Base-by-base conservation (phyloP, 2,329 filamentous ascomycete species). In the Lecanicillium sp. region DNA sequence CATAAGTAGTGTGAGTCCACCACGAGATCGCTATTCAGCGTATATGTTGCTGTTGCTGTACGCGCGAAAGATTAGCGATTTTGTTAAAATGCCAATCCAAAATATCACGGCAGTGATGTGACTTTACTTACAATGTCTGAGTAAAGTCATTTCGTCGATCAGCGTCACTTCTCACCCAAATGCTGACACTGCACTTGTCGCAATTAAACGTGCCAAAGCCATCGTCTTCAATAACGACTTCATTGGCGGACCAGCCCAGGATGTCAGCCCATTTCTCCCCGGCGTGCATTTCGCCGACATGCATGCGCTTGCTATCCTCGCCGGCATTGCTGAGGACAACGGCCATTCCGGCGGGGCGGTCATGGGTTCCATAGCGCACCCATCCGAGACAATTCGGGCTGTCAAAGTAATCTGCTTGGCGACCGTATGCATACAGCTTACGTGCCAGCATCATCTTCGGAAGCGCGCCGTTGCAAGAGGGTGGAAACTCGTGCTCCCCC, bases 221-320 rank as follows among this genome's bases (percentile, higher is more conserved):
- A 11, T 75, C 67, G 2, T 68, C 60, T 45, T 77, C 77, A 46
- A 86, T 81, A 22, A 61, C 59, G 1, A 83, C 72, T 45, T 76
- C 68, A 1, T 64, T 62, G 33, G 71, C 52, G 33, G 64, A 64
- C 72, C 72, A 77, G 9, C 66, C 73, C 33, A 79, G 59, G 1
- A 84, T 57, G 54, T 85, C 79, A 0, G 73, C 77, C 79, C 80
- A 84, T 20, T 61, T 59, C 58, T 84, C 74, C 1, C 75, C 77
- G 0, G 66, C 65, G 49, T 80, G 76, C 49, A 62, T 60, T 43
- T 69, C 62, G 2, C 80, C 81, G 4, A 83, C 74, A 30, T 71
- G 71, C 79, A 84, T 84, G 40, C 67, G 64, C 58, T 81, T 81
- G 43, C 62, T 59, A 6, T 62, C 62, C 9, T 64, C 56, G 3